Conservation (phyloP, 352 stramenopile genomes). For the Lagenidium giganteum region DNA sequence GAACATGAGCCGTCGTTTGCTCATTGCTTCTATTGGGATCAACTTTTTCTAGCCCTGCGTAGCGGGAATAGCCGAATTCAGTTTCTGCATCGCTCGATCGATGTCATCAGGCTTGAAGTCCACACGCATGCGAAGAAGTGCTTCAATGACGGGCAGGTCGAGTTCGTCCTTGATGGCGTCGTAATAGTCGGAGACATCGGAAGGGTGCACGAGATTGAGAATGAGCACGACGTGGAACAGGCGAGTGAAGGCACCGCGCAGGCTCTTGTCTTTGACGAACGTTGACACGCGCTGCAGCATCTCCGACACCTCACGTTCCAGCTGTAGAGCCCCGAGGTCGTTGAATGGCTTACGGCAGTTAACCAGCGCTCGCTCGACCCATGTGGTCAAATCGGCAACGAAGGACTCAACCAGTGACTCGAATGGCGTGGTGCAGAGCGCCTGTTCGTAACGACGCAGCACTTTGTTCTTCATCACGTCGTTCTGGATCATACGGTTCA, state of each 20-base stretch:
- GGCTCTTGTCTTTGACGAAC: conserved; percentile 46
- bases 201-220: conserved; percentile 73
- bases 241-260: conserved; percentile 61
- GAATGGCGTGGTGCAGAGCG: conserved; percentile 54
- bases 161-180: conserved; percentile 44
- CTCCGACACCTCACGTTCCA: conserved; percentile 69
- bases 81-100: conserved; percentile 22
- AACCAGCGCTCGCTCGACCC: conserved; percentile 49
- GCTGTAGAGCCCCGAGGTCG: conserved; percentile 70
- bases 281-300: conserved; percentile 47
- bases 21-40: conserved; percentile 1
- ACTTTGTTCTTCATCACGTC: conserved; percentile 67
- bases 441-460: conserved; percentile 51
- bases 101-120: conserved; percentile 64
- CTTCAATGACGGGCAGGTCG: conserved; percentile 38
- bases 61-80: neutral
- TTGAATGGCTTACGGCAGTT: conserved; percentile 62
- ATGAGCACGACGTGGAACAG: conserved; percentile 78
- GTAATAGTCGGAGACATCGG: conserved; percentile 65
- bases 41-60: too few species aligned
- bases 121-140: conserved; percentile 57
- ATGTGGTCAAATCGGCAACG: conserved; percentile 48
- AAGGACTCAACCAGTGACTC: conserved; percentile 63
- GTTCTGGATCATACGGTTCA: conserved; percentile 56
- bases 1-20: too few species aligned